Evolutionary conservation across 1,139 yeast species (phyloP).

Genomic region (Blastobotrys elegans): DNA sequence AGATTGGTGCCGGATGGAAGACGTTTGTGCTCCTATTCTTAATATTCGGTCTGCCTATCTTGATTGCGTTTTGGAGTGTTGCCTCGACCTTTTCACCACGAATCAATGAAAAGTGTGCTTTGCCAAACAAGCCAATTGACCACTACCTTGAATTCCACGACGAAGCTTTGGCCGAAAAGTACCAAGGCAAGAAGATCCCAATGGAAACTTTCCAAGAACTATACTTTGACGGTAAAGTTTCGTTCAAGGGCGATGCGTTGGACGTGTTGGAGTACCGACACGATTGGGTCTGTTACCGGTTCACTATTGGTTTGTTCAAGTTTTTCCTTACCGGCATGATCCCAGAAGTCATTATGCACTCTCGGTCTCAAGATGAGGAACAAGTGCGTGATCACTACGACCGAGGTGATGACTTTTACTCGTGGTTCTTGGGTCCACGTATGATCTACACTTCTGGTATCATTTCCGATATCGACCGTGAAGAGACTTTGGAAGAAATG

Average conservation of each 20-base stretch:
- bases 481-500: slow-evolving; percentile 77
- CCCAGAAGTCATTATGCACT: slow-evolving; percentile 89
- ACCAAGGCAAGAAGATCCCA: slow-evolving; percentile 77
- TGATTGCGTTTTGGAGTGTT: slow-evolving; percentile 79
- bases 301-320: slow-evolving; percentile 72
- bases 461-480: slow-evolving; percentile 62
- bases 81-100: slow-evolving; percentile 77
- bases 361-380: slow-evolving; percentile 92
- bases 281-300: slow-evolving; percentile 83
- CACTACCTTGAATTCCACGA: slow-evolving; percentile 80
- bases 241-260: slow-evolving; percentile 82
- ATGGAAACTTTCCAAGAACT: slow-evolving; percentile 91
- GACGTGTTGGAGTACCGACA: slow-evolving; percentile 83
- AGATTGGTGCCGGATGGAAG: slow-evolving; percentile 69
- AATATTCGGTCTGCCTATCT: slow-evolving; percentile 57
- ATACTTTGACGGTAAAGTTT: slow-evolving; percentile 77
- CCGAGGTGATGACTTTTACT: slow-evolving; percentile 93
- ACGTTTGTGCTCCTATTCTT: slow-evolving; percentile 49
- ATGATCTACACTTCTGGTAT: slow-evolving; percentile 92
- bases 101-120: slow-evolving; percentile 67
- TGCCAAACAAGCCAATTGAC: slow-evolving; percentile 76
- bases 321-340: slow-evolving; percentile 84
- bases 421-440: slow-evolving; percentile 92
- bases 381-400: slow-evolving; percentile 95
- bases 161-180: slow-evolving; percentile 63